Evolutionary conservation across 805 yeast species (phyloP).

Genomic region (Clavispora phyllophila): DNA sequence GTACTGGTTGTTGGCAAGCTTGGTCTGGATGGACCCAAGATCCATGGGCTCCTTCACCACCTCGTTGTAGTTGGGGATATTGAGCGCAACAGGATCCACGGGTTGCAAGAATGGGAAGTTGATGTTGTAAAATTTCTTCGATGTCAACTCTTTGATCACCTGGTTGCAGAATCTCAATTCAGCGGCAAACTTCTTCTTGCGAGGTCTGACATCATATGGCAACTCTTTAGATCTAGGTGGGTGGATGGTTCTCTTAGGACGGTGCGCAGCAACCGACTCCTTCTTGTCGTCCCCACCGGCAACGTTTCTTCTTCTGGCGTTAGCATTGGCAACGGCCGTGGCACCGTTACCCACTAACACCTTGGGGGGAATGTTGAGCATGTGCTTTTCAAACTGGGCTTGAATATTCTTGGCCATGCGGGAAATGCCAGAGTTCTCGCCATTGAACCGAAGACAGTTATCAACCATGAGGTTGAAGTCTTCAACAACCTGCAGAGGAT

Average conservation of each 20-base stretch:
- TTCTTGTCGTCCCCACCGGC: conserved; percentile 42
- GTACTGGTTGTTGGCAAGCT: conserved; percentile 80
- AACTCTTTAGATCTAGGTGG: conserved; percentile 95
- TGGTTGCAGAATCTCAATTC: conserved; percentile 83
- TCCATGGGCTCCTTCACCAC: conserved; percentile 94
- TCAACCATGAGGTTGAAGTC: conserved; percentile 82
- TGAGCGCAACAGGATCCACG: conserved; percentile 91
- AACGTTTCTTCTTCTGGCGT: conserved; percentile 18
- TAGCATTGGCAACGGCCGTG: conserved; percentile 13
- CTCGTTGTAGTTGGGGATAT: conserved; percentile 86
- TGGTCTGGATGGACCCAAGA: conserved; percentile 74
- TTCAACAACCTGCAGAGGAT: conserved; percentile 59
- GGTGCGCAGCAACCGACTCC: conserved; percentile 69
- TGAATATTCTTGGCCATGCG: conserved; percentile 89
- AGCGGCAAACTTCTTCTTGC: conserved; percentile 85
- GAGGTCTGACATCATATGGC: conserved; percentile 85
- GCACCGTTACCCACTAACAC: conserved; percentile 22
- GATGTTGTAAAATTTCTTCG: conserved; percentile 78
- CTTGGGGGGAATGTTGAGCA: conserved; percentile 81
- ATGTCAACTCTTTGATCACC: conserved; percentile 72
- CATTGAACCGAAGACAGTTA: conserved; percentile 83
- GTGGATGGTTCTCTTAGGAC: conserved; percentile 94
- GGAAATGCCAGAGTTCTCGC: conserved; percentile 74
- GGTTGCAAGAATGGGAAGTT: conserved; percentile 91
- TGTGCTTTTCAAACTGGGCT: conserved; percentile 89